Evolutionary conservation across 768 basidiomycete species (phyloP).

Genomic region (Lactarius sanguifluus): DNA sequence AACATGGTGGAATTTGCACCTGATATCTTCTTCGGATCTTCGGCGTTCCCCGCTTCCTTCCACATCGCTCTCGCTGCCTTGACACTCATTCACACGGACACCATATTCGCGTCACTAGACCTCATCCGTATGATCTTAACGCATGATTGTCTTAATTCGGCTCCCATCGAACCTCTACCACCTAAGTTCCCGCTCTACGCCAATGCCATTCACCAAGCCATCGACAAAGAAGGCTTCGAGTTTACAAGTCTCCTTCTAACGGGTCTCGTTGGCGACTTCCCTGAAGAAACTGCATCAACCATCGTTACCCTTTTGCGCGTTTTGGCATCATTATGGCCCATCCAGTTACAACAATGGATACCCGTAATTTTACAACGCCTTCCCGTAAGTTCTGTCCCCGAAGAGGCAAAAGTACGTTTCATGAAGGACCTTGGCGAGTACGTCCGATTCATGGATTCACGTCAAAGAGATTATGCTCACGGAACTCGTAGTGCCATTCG

Average conservation of each 20-base stretch:
- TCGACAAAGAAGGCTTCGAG: constrained; percentile 71
- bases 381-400: constrained; percentile 57
- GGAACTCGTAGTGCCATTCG: constrained; percentile 57
- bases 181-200: constrained; percentile 65
- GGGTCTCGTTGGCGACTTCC: constrained; percentile 85
- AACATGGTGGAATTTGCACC: constrained; percentile 68
- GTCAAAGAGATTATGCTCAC: constrained; percentile 23
- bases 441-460: constrained; percentile 36
- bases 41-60: constrained; percentile 76
- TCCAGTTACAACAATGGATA: constrained; percentile 70
- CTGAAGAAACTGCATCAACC: constrained; percentile 72
- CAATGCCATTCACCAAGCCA: constrained; percentile 54
- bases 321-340: constrained; percentile 63
- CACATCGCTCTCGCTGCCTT: constrained; percentile 74
- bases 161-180: constrained; percentile 44
- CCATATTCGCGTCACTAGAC: constrained; percentile 80
- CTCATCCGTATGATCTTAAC: constrained; percentile 72
- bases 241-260: constrained; percentile 67
- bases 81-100: constrained; percentile 78
- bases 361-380: constrained; percentile 69
- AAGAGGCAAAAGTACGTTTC: constrained; percentile 68
- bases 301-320: constrained; percentile 79
- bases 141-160: constrained; percentile 64
- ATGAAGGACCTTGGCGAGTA: constrained; percentile 73
- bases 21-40: constrained; percentile 74